A percentile compares a stretch with the other conserved stretches of the same genome.
Evolutionary conservation across 129 eudicot species (phyloP).

Genomic region (Arctium minus): DNA sequence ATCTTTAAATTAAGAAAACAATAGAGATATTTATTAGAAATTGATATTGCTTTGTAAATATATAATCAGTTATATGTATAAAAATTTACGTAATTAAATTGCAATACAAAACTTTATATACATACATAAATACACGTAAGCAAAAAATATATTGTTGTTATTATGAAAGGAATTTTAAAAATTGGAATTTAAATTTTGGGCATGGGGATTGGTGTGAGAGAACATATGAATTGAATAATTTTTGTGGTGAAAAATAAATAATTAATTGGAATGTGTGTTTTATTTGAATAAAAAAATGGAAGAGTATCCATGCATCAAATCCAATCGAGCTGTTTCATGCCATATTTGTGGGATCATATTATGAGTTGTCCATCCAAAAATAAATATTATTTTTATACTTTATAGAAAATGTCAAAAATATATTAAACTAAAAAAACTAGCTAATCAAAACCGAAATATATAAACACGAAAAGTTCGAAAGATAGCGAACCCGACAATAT

Average conservation of each 20-base stretch:
- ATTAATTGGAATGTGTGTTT: slow-evolving; percentile 12
- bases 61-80: no score
- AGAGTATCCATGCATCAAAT: slow-evolving; percentile 47
- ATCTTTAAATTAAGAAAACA: no score
- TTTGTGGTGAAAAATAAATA: background rate
- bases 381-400: no score
- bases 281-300: background rate
- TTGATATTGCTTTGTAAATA: no score
- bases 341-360: slow-evolving; percentile 58
- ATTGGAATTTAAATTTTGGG: background rate
- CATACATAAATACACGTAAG: background rate
- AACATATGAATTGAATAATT: slow-evolving; percentile 3
- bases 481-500: no score
- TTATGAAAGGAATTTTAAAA: background rate
- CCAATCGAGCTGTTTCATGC: slow-evolving; percentile 78
- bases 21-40: no score
- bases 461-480: no score
- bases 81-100: no score
- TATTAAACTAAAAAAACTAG: no score
- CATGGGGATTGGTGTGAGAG: background rate
- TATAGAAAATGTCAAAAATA: no score
- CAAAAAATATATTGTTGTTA: background rate
- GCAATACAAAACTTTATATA: no score
- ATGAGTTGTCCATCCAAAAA: slow-evolving; percentile 39
- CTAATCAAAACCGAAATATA: no score